Conservation (phyloP, 2,329 filamentous ascomycete genomes). For the Pseudohalonectria lignicola region DNA sequence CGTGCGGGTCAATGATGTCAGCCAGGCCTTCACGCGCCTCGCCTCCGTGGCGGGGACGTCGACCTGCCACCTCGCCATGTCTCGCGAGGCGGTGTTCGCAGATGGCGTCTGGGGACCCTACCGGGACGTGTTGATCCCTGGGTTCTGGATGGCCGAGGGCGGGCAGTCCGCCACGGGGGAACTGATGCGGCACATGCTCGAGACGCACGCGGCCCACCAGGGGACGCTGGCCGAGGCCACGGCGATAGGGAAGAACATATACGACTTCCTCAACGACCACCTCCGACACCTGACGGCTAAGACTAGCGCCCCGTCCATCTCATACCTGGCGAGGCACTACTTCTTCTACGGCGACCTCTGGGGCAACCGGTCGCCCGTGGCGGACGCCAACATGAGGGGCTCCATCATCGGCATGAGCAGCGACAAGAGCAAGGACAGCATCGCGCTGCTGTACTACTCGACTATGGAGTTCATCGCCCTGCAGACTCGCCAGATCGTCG, state of each 20-base stretch:
- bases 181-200: conserved; percentile 84
- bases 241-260: conserved; percentile 78
- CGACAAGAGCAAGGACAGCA: conserved; percentile 76
- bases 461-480: conserved; percentile 98
- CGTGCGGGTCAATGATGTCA: conserved; percentile 70
- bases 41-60: conserved; percentile 94
- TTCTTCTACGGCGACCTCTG: conserved; percentile 99
- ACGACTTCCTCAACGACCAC: conserved; percentile 87
- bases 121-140: conserved; percentile 81
- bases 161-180: conserved; percentile 95
- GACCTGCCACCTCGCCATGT: conserved; percentile 96
- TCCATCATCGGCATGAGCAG: conserved; percentile 76
- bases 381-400: conserved; percentile 87
- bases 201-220: conserved; percentile 85
- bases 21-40: conserved; percentile 83
- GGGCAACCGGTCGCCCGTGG: conserved; percentile 90
- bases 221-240: conserved; percentile 63
- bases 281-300: conserved; percentile 66
- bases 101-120: conserved; percentile 96
- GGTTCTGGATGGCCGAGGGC: conserved; percentile 94
- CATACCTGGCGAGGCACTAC: conserved; percentile 82
- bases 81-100: conserved; percentile 83
- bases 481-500: conserved; percentile 91
- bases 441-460: conserved; percentile 87
- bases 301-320: conserved; percentile 60